Conservation (phyloP, 2,329 filamentous ascomycete genomes). For the Ceratocystis papillata region DNA sequence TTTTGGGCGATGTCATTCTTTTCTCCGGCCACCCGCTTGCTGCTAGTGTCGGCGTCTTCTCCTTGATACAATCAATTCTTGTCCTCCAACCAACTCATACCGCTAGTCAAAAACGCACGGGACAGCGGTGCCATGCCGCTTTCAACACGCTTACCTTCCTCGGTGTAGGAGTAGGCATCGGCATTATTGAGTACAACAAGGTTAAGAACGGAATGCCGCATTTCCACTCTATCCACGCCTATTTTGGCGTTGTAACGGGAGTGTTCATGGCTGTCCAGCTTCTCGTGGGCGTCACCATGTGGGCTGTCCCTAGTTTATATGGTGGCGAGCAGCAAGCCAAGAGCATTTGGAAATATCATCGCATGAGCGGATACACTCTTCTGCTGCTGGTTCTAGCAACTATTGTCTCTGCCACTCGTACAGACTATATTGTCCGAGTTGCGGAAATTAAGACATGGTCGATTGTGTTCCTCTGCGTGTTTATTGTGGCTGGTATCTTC, state of each 20-base stretch:
- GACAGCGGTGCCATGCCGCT: constrained; percentile 52
- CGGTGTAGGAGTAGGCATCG: constrained; percentile 52
- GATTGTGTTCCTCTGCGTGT: constrained; percentile 50
- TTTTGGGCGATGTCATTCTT: constrained; percentile 59
- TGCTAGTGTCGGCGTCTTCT: constrained; percentile 55
- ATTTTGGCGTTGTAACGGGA: constrained; percentile 68
- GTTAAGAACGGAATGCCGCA: constrained; percentile 53
- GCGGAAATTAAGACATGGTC: constrained; percentile 68
- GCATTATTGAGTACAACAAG: constrained; percentile 79
- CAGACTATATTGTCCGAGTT: constrained; percentile 58
- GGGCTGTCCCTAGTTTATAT: constrained; percentile 61
- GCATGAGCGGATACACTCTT: constrained; percentile 63
- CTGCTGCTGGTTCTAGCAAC: constrained; percentile 62
- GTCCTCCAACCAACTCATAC: constrained; percentile 81
- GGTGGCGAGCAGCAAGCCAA: constrained; percentile 72
- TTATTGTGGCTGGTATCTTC: constrained; percentile 61
- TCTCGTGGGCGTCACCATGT: constrained; percentile 71
- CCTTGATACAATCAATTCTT: constrained; percentile 69
- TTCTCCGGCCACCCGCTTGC: constrained; percentile 83
- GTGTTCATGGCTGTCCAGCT: constrained; percentile 62
- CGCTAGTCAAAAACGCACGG: constrained; percentile 56
- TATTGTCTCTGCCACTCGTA: constrained; percentile 63
- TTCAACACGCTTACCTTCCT: constrained; percentile 58
- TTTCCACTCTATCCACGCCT: constrained; percentile 71
- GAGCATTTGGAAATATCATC: constrained; percentile 81